A percentile compares a stretch with the other conserved stretches of the same genome.
Conservation (phyloP, 2,329 filamentous ascomycete species). For the Hymenoscyphus scutula region DNA sequence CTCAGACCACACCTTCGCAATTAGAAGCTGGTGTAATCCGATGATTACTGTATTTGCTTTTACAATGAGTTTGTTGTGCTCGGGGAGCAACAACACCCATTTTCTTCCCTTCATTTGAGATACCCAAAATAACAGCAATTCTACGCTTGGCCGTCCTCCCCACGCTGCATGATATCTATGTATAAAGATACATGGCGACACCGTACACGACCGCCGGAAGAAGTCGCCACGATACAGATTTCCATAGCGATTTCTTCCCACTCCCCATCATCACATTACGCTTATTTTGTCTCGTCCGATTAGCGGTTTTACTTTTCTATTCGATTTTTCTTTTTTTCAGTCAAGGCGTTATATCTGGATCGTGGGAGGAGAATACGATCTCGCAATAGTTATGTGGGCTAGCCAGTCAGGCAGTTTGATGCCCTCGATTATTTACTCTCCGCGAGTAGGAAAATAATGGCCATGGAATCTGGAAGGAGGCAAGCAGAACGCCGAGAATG, state of each 20-base stretch:
- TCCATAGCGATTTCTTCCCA: conserved; percentile 10
- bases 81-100: background rate
- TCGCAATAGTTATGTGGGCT: background rate
- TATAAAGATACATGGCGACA: conserved; percentile 5
- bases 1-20: conserved; percentile 35
- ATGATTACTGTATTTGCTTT: conserved; percentile 19
- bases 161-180: conserved; percentile 4
- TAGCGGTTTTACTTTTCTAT: conserved; percentile 23
- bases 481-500: too few species aligned
- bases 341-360: background rate
- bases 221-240: background rate
- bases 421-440: background rate
- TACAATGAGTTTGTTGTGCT: conserved; percentile 8
- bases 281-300: conserved; percentile 19
- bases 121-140: conserved; percentile 12
- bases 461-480: background rate
- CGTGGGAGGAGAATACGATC: background rate
- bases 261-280: background rate
- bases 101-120: conserved; percentile 10
- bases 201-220: conserved; percentile 6
- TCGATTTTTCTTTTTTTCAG: conserved; percentile 1
- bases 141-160: conserved; percentile 8
- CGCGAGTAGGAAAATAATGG: background rate
- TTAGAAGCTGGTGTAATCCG: conserved; percentile 34
- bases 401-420: background rate